Evolutionary conservation across 352 stramenopile species (phyloP).

Genomic region (Phytophthora brassicae): DNA sequence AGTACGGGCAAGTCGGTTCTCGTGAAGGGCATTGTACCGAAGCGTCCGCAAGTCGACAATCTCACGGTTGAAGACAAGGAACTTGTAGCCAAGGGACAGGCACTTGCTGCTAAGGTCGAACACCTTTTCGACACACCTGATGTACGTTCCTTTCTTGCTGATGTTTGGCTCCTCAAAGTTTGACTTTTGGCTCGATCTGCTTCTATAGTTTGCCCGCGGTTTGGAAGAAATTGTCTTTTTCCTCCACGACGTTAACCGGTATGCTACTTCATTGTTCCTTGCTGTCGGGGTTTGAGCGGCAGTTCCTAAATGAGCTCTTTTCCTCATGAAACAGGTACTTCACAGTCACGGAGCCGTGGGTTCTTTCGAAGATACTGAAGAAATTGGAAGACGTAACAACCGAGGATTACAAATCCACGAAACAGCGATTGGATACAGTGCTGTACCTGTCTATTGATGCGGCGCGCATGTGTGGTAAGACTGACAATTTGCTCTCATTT

Average conservation of each 20-base stretch:
- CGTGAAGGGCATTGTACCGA: slow-evolving; percentile 45
- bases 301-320: background rate
- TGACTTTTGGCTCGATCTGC: slow-evolving; percentile 1
- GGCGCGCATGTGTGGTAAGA: slow-evolving; percentile 66
- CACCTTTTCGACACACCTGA: slow-evolving; percentile 69
- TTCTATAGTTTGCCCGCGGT: slow-evolving; percentile 57
- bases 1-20: slow-evolving; percentile 75
- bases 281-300: no score
- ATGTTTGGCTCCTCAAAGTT: background rate
- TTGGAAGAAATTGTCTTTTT: slow-evolving; percentile 80
- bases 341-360: slow-evolving; percentile 75
- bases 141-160: slow-evolving; percentile 33
- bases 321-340: slow-evolving; percentile 52
- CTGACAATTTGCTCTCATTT: background rate
- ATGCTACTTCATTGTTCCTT: background rate
- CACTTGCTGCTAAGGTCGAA: slow-evolving; percentile 48
- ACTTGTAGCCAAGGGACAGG: slow-evolving; percentile 56
- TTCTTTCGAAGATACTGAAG: slow-evolving; percentile 67
- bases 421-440: slow-evolving; percentile 60
- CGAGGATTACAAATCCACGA: slow-evolving; percentile 34
- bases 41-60: slow-evolving; percentile 27
- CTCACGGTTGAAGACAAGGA: slow-evolving; percentile 50
- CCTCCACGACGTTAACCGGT: slow-evolving; percentile 82
- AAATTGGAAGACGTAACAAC: slow-evolving; percentile 29
- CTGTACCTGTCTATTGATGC: slow-evolving; percentile 78